phyloP scores from a whole-genome alignment of 176 grass and related monocot species.

The Secale cereale region DNA sequence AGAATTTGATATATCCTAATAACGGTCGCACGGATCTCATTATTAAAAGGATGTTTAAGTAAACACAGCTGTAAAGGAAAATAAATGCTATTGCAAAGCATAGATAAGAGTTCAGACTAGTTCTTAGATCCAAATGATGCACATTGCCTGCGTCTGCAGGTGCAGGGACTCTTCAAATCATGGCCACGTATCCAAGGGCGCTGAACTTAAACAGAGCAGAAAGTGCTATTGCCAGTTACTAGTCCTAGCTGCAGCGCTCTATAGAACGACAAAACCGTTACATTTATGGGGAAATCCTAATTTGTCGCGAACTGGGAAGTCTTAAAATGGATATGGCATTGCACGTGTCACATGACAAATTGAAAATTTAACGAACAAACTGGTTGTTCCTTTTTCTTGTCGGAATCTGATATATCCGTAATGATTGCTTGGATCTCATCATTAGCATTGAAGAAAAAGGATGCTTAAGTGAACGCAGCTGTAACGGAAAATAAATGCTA shows the following conservation, averaged over 20 bases:
- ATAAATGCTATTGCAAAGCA: neutral
- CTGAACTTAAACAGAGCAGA: constrained; percentile 21
- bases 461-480: neutral
- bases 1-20: neutral
- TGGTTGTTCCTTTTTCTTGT: neutral
- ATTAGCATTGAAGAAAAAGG: constrained; percentile 7
- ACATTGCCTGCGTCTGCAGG: neutral
- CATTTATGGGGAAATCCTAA: neutral
- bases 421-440: neutral
- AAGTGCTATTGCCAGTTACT: neutral
- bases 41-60: neutral
- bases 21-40: neutral
- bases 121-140: constrained; percentile 3
- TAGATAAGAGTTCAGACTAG: neutral
- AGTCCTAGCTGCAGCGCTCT: neutral
- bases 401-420: neutral
- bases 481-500: neutral
- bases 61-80: neutral
- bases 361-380: neutral
- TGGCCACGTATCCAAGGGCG: neutral
- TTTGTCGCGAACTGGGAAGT: neutral
- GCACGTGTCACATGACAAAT: neutral
- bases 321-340: neutral
- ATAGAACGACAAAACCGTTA: neutral
- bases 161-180: neutral